phyloP scores from a whole-genome alignment of 2,329 filamentous ascomycete species.

The Trichothecium sympodiale region DNA sequence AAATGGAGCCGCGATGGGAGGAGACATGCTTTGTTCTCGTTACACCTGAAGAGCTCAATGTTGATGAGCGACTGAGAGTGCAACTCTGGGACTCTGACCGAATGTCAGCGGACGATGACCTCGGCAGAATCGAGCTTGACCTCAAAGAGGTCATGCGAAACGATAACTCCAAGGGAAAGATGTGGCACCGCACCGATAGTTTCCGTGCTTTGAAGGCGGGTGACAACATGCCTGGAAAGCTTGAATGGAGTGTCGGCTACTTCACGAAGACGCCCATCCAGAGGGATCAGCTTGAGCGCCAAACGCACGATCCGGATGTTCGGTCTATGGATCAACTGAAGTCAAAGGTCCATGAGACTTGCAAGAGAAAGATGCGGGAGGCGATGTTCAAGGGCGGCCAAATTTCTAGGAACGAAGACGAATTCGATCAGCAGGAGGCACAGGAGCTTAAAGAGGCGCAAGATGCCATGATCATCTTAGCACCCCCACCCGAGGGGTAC shows the following conservation, averaged over 20 bases:
- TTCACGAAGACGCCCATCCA: slow-evolving; percentile 57
- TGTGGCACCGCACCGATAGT: slow-evolving; percentile 52
- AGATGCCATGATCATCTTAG: slow-evolving; percentile 56
- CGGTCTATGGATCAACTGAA: slow-evolving; percentile 47
- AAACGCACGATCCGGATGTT: slow-evolving; percentile 48
- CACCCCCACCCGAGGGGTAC: slow-evolving; percentile 50
- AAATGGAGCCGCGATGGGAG: slow-evolving; percentile 61
- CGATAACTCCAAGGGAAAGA: slow-evolving; percentile 46
- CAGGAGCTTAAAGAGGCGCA: slow-evolving; percentile 53
- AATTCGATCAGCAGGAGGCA: slow-evolving; percentile 55
- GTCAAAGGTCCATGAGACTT: slow-evolving; percentile 39
- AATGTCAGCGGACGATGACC: slow-evolving; percentile 60
- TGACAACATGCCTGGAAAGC: slow-evolving; percentile 56
- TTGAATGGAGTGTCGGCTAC: slow-evolving; percentile 62
- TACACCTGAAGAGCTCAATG: slow-evolving; percentile 59
- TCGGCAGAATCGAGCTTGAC: slow-evolving; percentile 61
- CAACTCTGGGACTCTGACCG: slow-evolving; percentile 71
- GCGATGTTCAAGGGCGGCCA: slow-evolving; percentile 34
- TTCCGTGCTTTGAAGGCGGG: slow-evolving; percentile 54
- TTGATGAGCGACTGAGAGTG: slow-evolving; percentile 55
- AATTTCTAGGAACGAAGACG: slow-evolving; percentile 41
- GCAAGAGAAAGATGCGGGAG: slow-evolving; percentile 55
- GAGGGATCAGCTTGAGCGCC: slow-evolving; percentile 46
- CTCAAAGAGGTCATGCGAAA: slow-evolving; percentile 54
- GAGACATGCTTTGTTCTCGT: slow-evolving; percentile 62